Conservation (phyloP, 2,329 filamentous ascomycete genomes). For the Blastomyces gilchristii region DNA sequence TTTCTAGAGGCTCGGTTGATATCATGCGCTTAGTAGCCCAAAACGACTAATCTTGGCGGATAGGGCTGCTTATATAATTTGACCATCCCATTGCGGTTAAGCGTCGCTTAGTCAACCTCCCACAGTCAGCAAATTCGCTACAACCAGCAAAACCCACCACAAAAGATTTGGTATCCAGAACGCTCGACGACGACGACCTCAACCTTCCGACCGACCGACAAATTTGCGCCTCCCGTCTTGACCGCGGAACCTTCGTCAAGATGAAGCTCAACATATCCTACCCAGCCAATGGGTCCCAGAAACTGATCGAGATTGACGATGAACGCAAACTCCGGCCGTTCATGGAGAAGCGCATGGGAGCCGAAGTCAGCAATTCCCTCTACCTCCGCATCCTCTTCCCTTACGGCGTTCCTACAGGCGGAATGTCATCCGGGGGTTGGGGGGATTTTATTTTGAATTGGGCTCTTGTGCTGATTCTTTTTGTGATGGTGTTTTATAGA, state of each 20-base stretch:
- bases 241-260: conserved; percentile 43
- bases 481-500: conserved; percentile 40
- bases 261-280: conserved; percentile 76
- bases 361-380: conserved; percentile 35
- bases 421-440: not conserved
- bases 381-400: conserved; percentile 4
- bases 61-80: conserved; percentile 20
- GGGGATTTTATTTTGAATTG: not conserved
- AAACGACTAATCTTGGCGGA: not conserved
- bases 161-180: conserved; percentile 12
- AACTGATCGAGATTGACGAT: conserved; percentile 98
- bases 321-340: conserved; percentile 98
- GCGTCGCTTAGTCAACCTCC: conserved; percentile 28
- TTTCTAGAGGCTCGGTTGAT: no score
- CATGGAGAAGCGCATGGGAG: conserved; percentile 89
- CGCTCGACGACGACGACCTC: conserved; percentile 14
- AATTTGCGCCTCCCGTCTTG: conserved; percentile 39
- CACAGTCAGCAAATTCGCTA: conserved; percentile 31
- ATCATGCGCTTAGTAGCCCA: not conserved
- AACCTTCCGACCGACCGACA: conserved; percentile 29
- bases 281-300: conserved; percentile 99
- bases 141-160: conserved; percentile 31
- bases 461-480: conserved; percentile 5
- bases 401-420: not conserved
- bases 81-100: conserved; percentile 19